Percentiles rank a stretch among this genome's conserved stretches.
phyloP scores from a whole-genome alignment of 2,329 filamentous ascomycete genomes.

The Beauveria sp. region DNA sequence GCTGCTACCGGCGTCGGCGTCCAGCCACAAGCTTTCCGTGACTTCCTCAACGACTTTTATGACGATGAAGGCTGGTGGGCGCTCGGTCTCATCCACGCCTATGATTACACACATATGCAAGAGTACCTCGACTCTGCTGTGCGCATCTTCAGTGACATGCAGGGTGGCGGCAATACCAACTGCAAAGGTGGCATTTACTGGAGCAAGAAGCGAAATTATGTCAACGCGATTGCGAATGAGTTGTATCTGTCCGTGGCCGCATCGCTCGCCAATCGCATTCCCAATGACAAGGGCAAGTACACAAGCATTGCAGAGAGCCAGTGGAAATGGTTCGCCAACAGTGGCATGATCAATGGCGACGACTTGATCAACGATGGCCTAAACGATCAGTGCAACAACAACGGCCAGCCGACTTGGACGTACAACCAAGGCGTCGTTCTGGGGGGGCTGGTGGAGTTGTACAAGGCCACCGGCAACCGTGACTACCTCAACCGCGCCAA shows the following conservation, averaged over 20 bases:
- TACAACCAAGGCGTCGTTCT: conserved; percentile 55
- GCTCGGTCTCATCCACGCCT: conserved; percentile 48
- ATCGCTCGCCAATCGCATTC: conserved; percentile 42
- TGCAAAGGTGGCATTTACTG: conserved; percentile 51
- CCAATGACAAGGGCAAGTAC: conserved; percentile 30
- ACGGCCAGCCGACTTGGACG: conserved; percentile 41
- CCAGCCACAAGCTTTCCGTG: conserved; percentile 20
- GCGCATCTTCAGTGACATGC: conserved; percentile 50
- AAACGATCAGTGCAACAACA: conserved; percentile 40
- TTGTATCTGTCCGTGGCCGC: conserved; percentile 47
- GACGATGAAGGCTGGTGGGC: conserved; percentile 60
- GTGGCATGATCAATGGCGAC: conserved; percentile 44
- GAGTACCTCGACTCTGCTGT: conserved; percentile 46
- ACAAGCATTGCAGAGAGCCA: conserved; percentile 39
- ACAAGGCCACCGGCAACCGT: conserved; percentile 33
- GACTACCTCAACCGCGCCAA: conserved; percentile 35
- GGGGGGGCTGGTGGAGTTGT: conserved; percentile 44
- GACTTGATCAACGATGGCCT: conserved; percentile 49
- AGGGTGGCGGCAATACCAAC: conserved; percentile 35
- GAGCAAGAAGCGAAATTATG: conserved; percentile 43
- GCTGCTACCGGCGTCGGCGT: not conserved
- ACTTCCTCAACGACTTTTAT: conserved; percentile 46
- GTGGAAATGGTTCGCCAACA: conserved; percentile 45
- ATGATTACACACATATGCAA: conserved; percentile 42
- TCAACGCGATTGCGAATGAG: conserved; percentile 52